Conservation (phyloP, 768 basidiomycete species). For the Kwoniella sp. region DNA sequence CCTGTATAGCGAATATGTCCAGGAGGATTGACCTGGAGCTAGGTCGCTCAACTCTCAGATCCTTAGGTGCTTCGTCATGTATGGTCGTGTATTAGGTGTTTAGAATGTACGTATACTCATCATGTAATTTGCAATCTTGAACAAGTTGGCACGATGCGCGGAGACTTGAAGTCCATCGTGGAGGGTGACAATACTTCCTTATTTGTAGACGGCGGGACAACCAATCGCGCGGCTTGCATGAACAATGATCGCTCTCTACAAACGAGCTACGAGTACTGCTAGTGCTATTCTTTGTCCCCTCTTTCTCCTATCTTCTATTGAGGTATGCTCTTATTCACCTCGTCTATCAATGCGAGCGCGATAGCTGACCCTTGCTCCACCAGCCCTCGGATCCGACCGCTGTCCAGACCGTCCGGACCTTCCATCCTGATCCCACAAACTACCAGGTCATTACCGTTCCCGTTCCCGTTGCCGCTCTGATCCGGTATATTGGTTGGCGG, state of each 20-base stretch:
- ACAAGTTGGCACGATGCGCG: no score
- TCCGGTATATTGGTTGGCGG: background rate
- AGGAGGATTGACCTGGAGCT: slow-evolving; percentile 6
- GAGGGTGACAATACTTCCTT: no score
- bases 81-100: background rate
- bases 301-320: no score
- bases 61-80: no score
- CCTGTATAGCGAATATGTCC: slow-evolving; percentile 1
- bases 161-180: no score
- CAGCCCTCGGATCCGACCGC: slow-evolving; percentile 37
- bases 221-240: no score
- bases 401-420: slow-evolving; percentile 45
- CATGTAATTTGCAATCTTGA: no score
- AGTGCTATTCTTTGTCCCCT: no score
- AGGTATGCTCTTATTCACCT: slow-evolving; percentile 20
- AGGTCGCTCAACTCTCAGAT: no score
- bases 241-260: no score
- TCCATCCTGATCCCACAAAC: slow-evolving; percentile 53
- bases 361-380: slow-evolving; percentile 23
- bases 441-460: slow-evolving; percentile 10
- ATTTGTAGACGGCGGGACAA: no score
- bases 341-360: slow-evolving; percentile 13
- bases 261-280: no score
- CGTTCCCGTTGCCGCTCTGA: background rate
- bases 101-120: background rate